phyloP scores from a whole-genome alignment of 2,329 filamentous ascomycete genomes.

The Xylariaceae sp. region DNA sequence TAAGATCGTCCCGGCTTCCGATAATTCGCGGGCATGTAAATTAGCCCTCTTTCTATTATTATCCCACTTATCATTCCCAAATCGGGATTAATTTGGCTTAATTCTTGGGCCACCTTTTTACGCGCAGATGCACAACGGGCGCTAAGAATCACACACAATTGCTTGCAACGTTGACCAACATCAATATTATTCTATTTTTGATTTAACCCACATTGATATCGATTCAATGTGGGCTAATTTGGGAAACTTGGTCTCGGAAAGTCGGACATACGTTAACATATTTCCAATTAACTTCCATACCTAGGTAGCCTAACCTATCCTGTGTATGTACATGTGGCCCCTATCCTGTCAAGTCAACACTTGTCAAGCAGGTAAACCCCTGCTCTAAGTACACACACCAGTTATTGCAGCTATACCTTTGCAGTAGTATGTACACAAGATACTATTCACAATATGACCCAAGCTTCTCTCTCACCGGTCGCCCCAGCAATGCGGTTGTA shows the following conservation, averaged over 20 bases:
- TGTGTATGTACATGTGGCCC: neutral
- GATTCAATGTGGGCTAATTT: constrained; percentile 29
- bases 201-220: constrained; percentile 31
- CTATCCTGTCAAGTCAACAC: neutral
- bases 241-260: constrained; percentile 8
- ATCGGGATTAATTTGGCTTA: constrained; percentile 32
- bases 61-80: constrained; percentile 20
- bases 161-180: constrained; percentile 18
- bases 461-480: constrained; percentile 11
- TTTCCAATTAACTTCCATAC: too few relatives aligned
- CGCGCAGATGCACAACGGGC: constrained; percentile 29
- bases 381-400: constrained; percentile 9
- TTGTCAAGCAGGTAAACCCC: neutral
- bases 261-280: neutral
- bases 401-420: neutral
- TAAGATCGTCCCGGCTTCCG: constrained; percentile 10
- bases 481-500: constrained; percentile 21
- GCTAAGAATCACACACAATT: constrained; percentile 31
- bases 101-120: constrained; percentile 17
- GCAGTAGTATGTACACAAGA: constrained; percentile 1
- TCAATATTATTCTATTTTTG: constrained; percentile 37
- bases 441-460: neutral
- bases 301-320: too few relatives aligned
- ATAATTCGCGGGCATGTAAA: constrained; percentile 25
- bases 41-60: constrained; percentile 28